Conservation (phyloP, 2,329 filamentous ascomycete genomes). For the Cryphonectria radicalis region DNA sequence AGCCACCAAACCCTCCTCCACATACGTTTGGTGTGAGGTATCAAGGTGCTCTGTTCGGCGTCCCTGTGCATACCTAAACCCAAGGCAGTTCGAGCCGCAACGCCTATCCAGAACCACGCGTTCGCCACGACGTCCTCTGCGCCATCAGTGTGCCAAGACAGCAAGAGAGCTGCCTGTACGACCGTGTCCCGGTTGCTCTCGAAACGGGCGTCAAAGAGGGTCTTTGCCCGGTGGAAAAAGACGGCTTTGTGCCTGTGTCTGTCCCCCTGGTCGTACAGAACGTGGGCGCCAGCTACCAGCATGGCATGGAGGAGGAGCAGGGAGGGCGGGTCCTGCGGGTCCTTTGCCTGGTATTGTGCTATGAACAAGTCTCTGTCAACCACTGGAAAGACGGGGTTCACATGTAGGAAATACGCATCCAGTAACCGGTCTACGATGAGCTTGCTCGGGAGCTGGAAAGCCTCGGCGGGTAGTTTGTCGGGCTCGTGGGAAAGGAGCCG, state of each 20-base stretch:
- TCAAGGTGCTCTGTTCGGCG: conserved; percentile 28
- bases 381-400: conserved; percentile 57
- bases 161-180: conserved; percentile 7
- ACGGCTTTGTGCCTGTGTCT: too few relatives aligned
- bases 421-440: conserved; percentile 54
- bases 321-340: conserved; percentile 32
- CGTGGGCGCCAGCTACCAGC: too few relatives aligned
- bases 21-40: conserved; percentile 39
- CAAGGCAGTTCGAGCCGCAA: conserved; percentile 2
- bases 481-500: conserved; percentile 46
- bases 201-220: conserved; percentile 6
- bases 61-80: conserved; percentile 28
- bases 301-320: too few relatives aligned
- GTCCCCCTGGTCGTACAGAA: too few relatives aligned
- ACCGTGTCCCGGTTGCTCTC: conserved; percentile 9
- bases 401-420: conserved; percentile 52
- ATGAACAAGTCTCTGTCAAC: conserved; percentile 57
- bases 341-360: conserved; percentile 51
- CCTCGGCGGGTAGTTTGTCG: conserved; percentile 37
- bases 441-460: conserved; percentile 42
- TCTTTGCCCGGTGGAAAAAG: not conserved
- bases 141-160: conserved; percentile 5
- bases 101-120: conserved; percentile 5
- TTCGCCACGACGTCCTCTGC: conserved; percentile 11
- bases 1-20: conserved; percentile 48